A percentile compares a stretch with the other conserved stretches of the same genome.
Conservation (phyloP, 1,139 yeast genomes). For the Hansenula sp. region DNA sequence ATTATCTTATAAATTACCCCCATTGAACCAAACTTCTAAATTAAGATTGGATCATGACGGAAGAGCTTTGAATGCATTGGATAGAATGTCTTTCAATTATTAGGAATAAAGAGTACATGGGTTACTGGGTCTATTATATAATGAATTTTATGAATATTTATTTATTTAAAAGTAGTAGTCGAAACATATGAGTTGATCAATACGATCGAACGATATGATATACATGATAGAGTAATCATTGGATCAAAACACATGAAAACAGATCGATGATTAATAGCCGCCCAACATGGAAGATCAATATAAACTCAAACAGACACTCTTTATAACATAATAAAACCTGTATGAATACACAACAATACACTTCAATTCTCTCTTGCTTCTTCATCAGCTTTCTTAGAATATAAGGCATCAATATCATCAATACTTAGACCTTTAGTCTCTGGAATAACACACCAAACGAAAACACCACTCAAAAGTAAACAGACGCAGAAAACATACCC, state of each 20-base stretch:
- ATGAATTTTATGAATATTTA: not conserved
- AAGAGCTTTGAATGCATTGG: conserved; percentile 16
- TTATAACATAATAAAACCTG: too few relatives aligned
- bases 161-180: too few relatives aligned
- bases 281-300: too few relatives aligned
- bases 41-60: conserved; percentile 9
- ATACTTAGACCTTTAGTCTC: conserved; percentile 71
- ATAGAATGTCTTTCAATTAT: conserved; percentile 14
- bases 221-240: too few relatives aligned
- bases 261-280: too few relatives aligned
- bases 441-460: conserved; percentile 57
- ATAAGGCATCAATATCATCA: conserved; percentile 54
- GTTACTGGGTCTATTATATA: too few relatives aligned
- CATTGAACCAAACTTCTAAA: not conserved
- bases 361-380: not conserved
- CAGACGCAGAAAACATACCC: conserved; percentile 76
- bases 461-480: conserved; percentile 48
- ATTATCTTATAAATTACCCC: not conserved
- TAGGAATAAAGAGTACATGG: too few relatives aligned
- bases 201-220: too few relatives aligned
- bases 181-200: too few relatives aligned
- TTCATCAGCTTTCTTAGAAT: not conserved
- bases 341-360: too few relatives aligned
- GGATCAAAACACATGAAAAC: too few relatives aligned
- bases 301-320: too few relatives aligned